phyloP scores from a whole-genome alignment of 1,284 basidiomycete species.

The Naganishia sp. region DNA sequence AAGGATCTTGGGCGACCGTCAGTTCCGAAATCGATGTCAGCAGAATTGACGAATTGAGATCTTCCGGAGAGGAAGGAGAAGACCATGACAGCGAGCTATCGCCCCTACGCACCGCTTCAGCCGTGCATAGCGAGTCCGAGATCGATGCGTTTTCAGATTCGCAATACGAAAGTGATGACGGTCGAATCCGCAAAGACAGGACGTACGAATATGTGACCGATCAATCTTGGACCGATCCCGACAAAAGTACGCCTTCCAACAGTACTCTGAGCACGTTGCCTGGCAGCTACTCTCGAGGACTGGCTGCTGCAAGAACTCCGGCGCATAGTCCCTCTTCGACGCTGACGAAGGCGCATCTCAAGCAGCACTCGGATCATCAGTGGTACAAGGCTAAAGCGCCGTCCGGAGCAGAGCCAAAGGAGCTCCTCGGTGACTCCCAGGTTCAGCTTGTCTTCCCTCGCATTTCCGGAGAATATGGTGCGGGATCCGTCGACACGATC shows the following conservation, averaged over 20 bases:
- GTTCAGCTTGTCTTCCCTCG: constrained; percentile 22
- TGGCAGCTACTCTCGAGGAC: constrained; percentile 21
- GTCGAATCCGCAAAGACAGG: not conserved
- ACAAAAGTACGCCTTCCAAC: constrained; percentile 20
- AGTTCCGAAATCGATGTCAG: constrained; percentile 10
- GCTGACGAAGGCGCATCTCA: constrained; percentile 10
- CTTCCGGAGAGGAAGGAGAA: constrained; percentile 4
- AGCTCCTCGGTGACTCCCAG: constrained; percentile 12
- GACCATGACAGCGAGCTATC: constrained; percentile 4
- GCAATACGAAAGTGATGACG: constrained; percentile 7
- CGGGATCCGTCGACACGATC: constrained; percentile 11
- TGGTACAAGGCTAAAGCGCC: not conserved
- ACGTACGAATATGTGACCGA: constrained; percentile 24
- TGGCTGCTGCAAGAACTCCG: constrained; percentile 3
- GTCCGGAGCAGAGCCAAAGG: not conserved
- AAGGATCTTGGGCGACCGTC: constrained; percentile 23
- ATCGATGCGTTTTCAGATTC: constrained; percentile 19
- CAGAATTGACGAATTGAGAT: constrained; percentile 8
- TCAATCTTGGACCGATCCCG: constrained; percentile 28
- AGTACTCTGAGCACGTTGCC: constrained; percentile 17
- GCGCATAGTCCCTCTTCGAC: constrained; percentile 11
- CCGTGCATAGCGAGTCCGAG: constrained; percentile 15
- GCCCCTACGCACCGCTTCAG: constrained; percentile 1
- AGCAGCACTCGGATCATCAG: constrained; percentile 2
- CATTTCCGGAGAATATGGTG: constrained; percentile 11